A percentile compares a stretch with the other conserved stretches of the same genome.
These are phyloP conservation scores for Septoria petroselini DNA, from an alignment of 2,329 filamentous ascomycete species.

Conservation along the genomic window DNA sequence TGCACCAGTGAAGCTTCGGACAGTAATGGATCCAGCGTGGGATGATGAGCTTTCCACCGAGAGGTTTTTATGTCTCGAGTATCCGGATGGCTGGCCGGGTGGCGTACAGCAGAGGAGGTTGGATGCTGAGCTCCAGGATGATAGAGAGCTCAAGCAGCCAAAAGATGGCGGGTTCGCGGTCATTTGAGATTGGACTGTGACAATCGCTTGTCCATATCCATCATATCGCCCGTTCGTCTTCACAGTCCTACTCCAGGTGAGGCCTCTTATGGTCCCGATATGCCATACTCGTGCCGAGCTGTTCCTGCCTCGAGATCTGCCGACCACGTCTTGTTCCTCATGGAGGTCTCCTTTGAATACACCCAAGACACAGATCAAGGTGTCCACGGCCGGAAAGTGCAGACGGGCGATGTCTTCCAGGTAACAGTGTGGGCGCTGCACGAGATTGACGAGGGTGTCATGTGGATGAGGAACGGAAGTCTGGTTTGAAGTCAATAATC, in stretches of 20 bases:
- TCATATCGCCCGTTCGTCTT: no score
- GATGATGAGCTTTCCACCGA: slow-evolving; percentile 10
- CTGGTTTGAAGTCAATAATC: background rate
- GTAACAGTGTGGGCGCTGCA: slow-evolving; percentile 20
- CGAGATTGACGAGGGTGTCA: slow-evolving; percentile 16
- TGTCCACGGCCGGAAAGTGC: slow-evolving; percentile 13
- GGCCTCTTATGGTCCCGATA: no score
- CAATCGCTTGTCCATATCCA: no score
- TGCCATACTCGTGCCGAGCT: no score
- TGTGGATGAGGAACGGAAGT: slow-evolving; percentile 18
- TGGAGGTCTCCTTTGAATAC: slow-evolving; percentile 16
- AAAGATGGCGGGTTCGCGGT: slow-evolving; percentile 8
- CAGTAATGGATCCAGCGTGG: slow-evolving; percentile 10
- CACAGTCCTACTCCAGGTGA: no score
- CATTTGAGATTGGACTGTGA: background rate
- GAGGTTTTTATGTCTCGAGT: slow-evolving; percentile 20
- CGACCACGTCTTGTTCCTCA: slow-evolving; percentile 15
- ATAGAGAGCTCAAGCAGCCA: slow-evolving; percentile 30
- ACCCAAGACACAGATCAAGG: slow-evolving; percentile 11
- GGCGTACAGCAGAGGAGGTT: slow-evolving; percentile 43
- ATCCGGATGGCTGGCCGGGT: slow-evolving; percentile 13
- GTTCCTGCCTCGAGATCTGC: background rate
- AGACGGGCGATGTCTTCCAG: slow-evolving; percentile 15
- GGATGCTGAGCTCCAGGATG: slow-evolving; percentile 46
- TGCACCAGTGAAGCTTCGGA: slow-evolving; percentile 5